Evolutionary conservation across 1,284 basidiomycete genomes (phyloP), one percentile per base, ranked within the genome.

Genomic region (Ustilago sp.): DNA sequence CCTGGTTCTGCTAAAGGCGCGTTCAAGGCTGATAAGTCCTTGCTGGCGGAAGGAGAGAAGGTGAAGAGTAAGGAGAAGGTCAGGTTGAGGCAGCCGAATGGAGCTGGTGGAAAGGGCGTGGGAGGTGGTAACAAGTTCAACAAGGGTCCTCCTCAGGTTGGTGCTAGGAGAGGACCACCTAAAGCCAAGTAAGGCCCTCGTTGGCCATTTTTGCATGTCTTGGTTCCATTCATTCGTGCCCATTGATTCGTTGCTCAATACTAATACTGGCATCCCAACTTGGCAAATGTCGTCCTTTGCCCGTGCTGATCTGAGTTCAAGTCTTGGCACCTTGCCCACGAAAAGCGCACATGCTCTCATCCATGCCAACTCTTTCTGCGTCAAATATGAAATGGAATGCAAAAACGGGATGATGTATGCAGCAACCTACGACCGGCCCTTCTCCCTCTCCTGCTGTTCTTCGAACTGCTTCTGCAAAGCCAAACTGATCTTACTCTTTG

Each of bases 401-500:
- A 51, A 2, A 8, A 34, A 19, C 5, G 34, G 2, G 31, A 55
- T 32, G n/a, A 38, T 19, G 15, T 15, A 45, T 15, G 39, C 39
- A 41, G 13, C 8, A 12, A 15, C 0, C 43, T 45, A 45, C 6
- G 43, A 8, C n/a, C 43, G 7, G 7, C 43, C 12, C 56, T 71
- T 63, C 8, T 55, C 56, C n/a, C 38, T n/a, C 39, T 52, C 38
- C 41, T 70, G 45, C 59, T 61, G 53, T n/a, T 68, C 56, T 11
- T 63, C 23, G 8, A 38, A 34, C 47, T 68, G 59, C 28, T 31
- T 17, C 53, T 77, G 76, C 23, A 82, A 55, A 8, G 75, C 63
- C 38, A 78, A 59, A 19, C 62, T 70, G 50, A 92, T 90, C 78
- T 88, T 90, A 80, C 91, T 92, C 15, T 87, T 87, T 43, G 86